Evolutionary conservation across 1,139 yeast genomes (phyloP).

Genomic region (Yamadazyma epiphylla): DNA sequence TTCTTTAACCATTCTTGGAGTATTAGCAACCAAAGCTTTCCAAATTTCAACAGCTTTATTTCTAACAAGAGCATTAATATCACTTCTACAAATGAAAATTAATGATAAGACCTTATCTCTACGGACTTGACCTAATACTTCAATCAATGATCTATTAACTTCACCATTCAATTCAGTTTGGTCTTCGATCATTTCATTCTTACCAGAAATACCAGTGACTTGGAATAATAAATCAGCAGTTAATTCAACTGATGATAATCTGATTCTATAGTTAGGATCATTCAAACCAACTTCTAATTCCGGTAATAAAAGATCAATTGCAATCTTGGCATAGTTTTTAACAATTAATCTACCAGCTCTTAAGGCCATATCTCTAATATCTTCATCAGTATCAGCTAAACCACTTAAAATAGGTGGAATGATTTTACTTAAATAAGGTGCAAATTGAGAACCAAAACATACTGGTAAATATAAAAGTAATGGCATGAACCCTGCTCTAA

Average conservation of each 20-base stretch:
- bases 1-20: conserved; percentile 95
- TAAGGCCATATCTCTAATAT: conserved; percentile 83
- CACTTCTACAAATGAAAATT: conserved; percentile 90
- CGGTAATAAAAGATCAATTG: conserved; percentile 89
- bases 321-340: conserved; percentile 85
- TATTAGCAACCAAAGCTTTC: conserved; percentile 94
- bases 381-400: conserved; percentile 85
- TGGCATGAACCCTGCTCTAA: conserved; percentile 94
- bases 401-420: conserved; percentile 91
- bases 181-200: conserved; percentile 63
- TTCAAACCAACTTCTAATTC: conserved; percentile 89
- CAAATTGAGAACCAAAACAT: conserved; percentile 87
- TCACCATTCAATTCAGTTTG: conserved; percentile 52
- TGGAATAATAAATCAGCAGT: conserved; percentile 96
- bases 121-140: conserved; percentile 80
- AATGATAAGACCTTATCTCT: conserved; percentile 83
- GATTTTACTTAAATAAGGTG: conserved; percentile 81
- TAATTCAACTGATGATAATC: conserved; percentile 91
- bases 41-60: conserved; percentile 93
- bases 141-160: conserved; percentile 65
- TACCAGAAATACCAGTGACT: conserved; percentile 83
- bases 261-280: conserved; percentile 79
- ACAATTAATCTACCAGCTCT: conserved; percentile 93
- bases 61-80: conserved; percentile 82
- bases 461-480: conserved; percentile 86